Evolutionary conservation across 1,284 basidiomycete species (phyloP).

Genomic region (Marasmius oreades): DNA sequence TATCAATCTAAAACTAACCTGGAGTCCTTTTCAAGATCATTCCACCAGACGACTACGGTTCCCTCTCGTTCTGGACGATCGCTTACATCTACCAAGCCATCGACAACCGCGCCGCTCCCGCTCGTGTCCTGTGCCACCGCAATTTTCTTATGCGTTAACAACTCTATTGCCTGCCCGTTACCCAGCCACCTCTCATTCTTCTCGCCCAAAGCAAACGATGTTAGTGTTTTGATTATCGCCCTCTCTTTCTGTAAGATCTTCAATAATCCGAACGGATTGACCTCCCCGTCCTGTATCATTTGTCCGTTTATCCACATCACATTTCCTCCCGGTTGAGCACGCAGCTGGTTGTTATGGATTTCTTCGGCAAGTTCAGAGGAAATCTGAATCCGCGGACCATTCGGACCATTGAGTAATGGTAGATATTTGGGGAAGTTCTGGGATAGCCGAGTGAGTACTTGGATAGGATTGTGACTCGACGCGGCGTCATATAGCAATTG

Average conservation of each 20-base stretch:
- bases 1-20: slow-evolving; percentile 37
- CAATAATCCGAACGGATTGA: slow-evolving; percentile 71
- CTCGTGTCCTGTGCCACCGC: slow-evolving; percentile 39
- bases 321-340: slow-evolving; percentile 50
- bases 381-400: slow-evolving; percentile 21
- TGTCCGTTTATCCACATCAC: slow-evolving; percentile 81
- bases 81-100: slow-evolving; percentile 84
- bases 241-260: slow-evolving; percentile 74
- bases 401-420: slow-evolving; percentile 68
- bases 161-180: slow-evolving; percentile 59
- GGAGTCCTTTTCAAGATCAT: slow-evolving; percentile 86
- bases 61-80: slow-evolving; percentile 79
- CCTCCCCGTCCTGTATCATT: slow-evolving; percentile 54
- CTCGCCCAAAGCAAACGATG: slow-evolving; percentile 52
- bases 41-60: slow-evolving; percentile 76
- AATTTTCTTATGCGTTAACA: slow-evolving; percentile 66
- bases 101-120: slow-evolving; percentile 47
- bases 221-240: slow-evolving; percentile 57
- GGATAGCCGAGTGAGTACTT: slow-evolving; percentile 66
- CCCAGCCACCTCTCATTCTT: neutral
- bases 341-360: slow-evolving; percentile 51
- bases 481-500: slow-evolving; percentile 62
- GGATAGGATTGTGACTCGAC: slow-evolving; percentile 52
- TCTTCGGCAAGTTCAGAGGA: slow-evolving; percentile 46
- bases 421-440: slow-evolving; percentile 88